Percentiles rank a stretch among this genome's conserved stretches.
These are phyloP conservation scores for Lentinula guzmanii DNA, from an alignment of 768 basidiomycete genomes.

Conservation along the genomic window DNA sequence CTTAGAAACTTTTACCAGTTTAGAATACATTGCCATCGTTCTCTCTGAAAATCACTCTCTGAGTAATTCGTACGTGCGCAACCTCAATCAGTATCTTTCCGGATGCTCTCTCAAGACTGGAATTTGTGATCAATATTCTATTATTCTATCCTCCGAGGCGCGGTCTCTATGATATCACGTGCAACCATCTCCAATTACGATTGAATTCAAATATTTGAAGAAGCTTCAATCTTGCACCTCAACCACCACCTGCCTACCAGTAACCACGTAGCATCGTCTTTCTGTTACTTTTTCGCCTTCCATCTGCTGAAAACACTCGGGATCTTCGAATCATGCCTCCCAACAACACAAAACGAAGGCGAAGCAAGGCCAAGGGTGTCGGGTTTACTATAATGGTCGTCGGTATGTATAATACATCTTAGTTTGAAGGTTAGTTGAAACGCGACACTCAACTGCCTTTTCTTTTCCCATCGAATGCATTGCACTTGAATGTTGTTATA, in stretches of 20 bases:
- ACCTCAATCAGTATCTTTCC: no score
- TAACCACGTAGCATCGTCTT: neutral
- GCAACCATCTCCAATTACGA: neutral
- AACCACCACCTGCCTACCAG: neutral
- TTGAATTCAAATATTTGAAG: neutral
- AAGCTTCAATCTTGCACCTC: neutral
- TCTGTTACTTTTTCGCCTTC: neutral
- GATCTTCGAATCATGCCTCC: slow-evolving; percentile 30
- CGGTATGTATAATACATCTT: slow-evolving; percentile 43
- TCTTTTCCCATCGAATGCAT: neutral
- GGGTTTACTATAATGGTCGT: slow-evolving; percentile 89
- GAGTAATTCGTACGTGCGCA: no score
- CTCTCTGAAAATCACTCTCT: no score
- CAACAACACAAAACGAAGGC: slow-evolving; percentile 42
- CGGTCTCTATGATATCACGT: neutral
- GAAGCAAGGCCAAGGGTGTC: slow-evolving; percentile 85
- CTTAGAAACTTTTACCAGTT: no score
- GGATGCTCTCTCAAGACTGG: no score
- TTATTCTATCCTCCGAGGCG: neutral
- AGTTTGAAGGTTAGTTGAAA: neutral
- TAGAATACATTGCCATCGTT: no score
- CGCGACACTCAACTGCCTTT: neutral
- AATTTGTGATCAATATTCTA: no score
- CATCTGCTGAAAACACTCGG: neutral
- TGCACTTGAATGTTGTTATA: slow-evolving; percentile 19